Evolutionary conservation across 306 rosid genomes (phyloP).

Genomic region (Medicago ruthenica): DNA sequence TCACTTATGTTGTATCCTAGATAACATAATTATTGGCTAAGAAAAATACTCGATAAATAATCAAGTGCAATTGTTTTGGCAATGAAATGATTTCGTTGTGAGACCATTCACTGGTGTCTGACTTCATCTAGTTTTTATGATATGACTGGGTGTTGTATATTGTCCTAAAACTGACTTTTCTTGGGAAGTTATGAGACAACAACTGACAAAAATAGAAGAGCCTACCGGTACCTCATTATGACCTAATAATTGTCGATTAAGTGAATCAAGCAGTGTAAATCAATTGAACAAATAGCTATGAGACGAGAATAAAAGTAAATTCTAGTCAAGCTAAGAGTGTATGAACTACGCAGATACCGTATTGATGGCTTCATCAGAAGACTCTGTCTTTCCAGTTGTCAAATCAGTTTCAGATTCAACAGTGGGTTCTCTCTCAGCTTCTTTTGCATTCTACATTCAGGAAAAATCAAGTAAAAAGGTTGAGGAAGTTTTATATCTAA

Average conservation of each 20-base stretch:
- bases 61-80: constrained; percentile 23
- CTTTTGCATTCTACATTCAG: constrained; percentile 52
- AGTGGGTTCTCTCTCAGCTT: constrained; percentile 53
- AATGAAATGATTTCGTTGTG: not conserved
- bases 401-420: constrained; percentile 56
- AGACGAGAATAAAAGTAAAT: constrained; percentile 32
- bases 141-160: not conserved
- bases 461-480: constrained; percentile 26
- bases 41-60: constrained; percentile 17
- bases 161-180: not conserved
- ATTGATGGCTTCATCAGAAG: constrained; percentile 54
- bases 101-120: constrained; percentile 6
- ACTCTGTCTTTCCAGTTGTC: constrained; percentile 51
- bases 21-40: no score
- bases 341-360: constrained; percentile 43
- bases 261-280: constrained; percentile 27
- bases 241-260: constrained; percentile 25
- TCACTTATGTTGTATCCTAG: no score
- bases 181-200: constrained; percentile 22
- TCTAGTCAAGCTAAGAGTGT: constrained; percentile 22
- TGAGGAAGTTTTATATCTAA: constrained; percentile 35
- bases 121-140: constrained; percentile 15
- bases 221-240: constrained; percentile 5
- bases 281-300: constrained; percentile 5
- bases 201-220: constrained; percentile 17